phyloP scores from a whole-genome alignment of 1,284 basidiomycete genomes.

The Ustilago shanxiensis region DNA sequence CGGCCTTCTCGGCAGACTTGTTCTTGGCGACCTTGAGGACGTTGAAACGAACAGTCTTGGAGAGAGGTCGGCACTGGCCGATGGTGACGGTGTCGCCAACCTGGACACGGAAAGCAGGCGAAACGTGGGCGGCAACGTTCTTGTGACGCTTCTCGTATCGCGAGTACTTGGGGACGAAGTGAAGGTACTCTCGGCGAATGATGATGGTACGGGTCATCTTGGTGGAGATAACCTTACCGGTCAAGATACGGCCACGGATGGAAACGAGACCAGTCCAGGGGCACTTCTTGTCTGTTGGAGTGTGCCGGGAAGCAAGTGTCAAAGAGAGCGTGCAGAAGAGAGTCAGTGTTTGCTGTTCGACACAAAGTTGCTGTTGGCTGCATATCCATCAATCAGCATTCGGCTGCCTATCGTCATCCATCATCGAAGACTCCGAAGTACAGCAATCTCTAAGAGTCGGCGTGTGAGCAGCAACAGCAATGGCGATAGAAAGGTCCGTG shows the following conservation, averaged over 20 bases:
- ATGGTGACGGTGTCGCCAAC: conserved; percentile 93
- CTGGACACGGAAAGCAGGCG: conserved; percentile 91
- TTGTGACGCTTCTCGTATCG: conserved; percentile 79
- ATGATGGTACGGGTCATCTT: conserved; percentile 99
- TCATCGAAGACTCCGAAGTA: neutral
- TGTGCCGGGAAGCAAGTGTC: conserved; percentile 18
- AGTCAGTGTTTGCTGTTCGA: conserved; percentile 15
- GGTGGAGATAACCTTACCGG: conserved; percentile 95
- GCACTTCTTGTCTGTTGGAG: conserved; percentile 93
- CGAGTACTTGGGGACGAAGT: conserved; percentile 98
- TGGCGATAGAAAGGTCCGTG: neutral
- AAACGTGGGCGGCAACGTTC: conserved; percentile 96
- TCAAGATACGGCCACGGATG: conserved; percentile 98
- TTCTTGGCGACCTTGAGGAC: conserved; percentile 83
- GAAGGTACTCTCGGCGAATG: conserved; percentile 95
- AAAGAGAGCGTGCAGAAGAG: neutral
- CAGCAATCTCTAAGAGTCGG: neutral
- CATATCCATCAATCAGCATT: neutral
- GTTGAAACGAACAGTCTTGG: conserved; percentile 99
- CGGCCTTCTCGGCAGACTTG: conserved; percentile 69
- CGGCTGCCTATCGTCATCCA: neutral
- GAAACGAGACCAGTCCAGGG: conserved; percentile 84
- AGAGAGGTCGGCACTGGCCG: conserved; percentile 98
- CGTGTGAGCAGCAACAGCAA: neutral
- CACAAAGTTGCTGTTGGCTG: too few relatives aligned